Evolutionary conservation across 208 protist species (phyloP).

Genomic region (Phytomonas sp.): DNA sequence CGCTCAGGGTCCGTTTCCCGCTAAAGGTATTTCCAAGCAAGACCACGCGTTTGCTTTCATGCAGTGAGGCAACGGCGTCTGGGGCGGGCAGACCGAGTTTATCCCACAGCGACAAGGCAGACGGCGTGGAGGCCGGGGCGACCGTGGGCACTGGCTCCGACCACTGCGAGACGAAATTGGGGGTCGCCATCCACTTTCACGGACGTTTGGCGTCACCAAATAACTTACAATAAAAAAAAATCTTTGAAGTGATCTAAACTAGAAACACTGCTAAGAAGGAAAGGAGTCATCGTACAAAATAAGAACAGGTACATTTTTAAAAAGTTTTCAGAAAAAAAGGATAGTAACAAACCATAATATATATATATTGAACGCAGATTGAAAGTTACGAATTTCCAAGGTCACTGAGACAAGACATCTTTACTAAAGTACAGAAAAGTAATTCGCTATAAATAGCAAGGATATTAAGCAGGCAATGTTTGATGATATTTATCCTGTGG

Average conservation of each 20-base stretch:
- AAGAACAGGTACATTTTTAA: constrained; percentile 15
- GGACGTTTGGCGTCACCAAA: not conserved
- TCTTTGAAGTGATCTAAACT: not conserved
- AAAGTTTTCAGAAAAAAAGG: constrained; percentile 9
- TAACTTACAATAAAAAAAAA: constrained; percentile 7
- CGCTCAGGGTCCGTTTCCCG: constrained; percentile 71
- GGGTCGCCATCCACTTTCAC: not conserved
- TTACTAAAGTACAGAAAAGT: not conserved
- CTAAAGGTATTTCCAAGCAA: constrained; percentile 56
- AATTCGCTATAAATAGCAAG: not conserved
- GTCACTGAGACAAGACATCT: not conserved
- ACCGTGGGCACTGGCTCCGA: not conserved
- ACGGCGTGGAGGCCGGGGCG: not conserved
- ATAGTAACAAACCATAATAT: not conserved
- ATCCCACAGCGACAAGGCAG: constrained; percentile 26
- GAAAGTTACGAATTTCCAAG: not conserved
- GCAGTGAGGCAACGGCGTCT: constrained; percentile 12
- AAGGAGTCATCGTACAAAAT: constrained; percentile 10
- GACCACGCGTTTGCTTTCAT: constrained; percentile 30
- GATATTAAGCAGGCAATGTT: not conserved
- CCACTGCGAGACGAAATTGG: not conserved
- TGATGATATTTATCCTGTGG: not conserved
- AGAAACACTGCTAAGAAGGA: constrained; percentile 4
- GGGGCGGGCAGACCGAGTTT: constrained; percentile 38
- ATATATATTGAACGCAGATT: constrained; percentile 7